Evolutionary conservation across 768 basidiomycete genomes (phyloP), one percentile per base, ranked within the genome.

Genomic region (Termitomyces sp.): DNA sequence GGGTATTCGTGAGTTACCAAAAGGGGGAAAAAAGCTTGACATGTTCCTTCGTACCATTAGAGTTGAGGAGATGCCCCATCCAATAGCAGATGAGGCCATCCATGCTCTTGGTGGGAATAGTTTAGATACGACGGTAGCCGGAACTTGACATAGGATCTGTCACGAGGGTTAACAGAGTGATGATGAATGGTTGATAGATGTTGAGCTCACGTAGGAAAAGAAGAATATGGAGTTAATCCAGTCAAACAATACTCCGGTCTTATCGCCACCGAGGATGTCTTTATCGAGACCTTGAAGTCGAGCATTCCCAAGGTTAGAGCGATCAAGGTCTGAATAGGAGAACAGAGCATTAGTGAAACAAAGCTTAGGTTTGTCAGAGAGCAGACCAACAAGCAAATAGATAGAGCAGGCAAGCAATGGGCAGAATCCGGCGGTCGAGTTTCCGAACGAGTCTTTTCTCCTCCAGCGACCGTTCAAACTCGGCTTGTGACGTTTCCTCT

Each of bases 181-280:
- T 0, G 4, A 32, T 22, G 22, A n/a, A 42, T 18, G 32, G 4
- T 36, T 32, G 36, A 51, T 50, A 1, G 12, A 22, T 15, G 32
- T 15, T 16, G 44, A 50, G 5, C 83, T 60, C 59, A 88, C 90
- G 70, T 92, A 92, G 63, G 91, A 85, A 73, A 92, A 85, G 74
- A 88, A 92, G 75, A 92, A 93, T 8, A 81, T 79, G 1, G 90
- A 87, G 60, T 87, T 89, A 48, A 90, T 73, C 90, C 89, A 91
- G 69, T 90, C 90, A 67, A 90, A 92, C n/a, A 85, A 76, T 24
- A 78, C 63, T 1, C 91, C 90, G 0, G 84, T 86, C 9, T 81
- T 81, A 66, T 92, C 91, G 7, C 90, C 89, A 13, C 79, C 80
- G 13, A 92, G 82, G 13, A 78, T 74, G 62, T 92, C 88, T 42